A percentile compares a stretch with the other conserved stretches of the same genome.
Conservation (phyloP, 805 yeast species). For the Kazachstania kunashirensis region DNA sequence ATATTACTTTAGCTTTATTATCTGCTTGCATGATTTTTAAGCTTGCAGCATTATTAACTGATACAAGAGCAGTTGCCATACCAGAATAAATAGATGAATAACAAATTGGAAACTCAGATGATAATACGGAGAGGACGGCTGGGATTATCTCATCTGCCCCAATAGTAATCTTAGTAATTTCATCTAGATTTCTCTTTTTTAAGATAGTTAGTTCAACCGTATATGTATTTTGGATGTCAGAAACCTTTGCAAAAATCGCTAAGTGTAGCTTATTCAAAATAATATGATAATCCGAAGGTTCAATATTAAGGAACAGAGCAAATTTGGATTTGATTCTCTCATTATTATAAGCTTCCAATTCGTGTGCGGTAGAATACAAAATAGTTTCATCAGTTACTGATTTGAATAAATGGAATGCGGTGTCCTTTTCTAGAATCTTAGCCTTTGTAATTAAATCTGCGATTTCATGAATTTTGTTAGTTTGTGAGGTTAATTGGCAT, state of each 20-base stretch:
- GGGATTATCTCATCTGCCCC: conserved; percentile 10
- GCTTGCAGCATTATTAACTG: conserved; percentile 16
- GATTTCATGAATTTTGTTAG: conserved; percentile 41
- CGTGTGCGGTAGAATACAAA: conserved; percentile 65
- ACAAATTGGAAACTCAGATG: conserved; percentile 13
- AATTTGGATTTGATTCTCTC: conserved; percentile 57
- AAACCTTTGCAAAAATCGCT: conserved; percentile 40
- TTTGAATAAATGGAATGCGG: conserved; percentile 80
- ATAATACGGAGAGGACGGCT: conserved; percentile 6
- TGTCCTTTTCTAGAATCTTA: conserved; percentile 62
- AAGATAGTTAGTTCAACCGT: conserved; percentile 11
- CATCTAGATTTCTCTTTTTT: conserved; percentile 7
- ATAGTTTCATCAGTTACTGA: conserved; percentile 32
- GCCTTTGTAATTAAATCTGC: conserved; percentile 45
- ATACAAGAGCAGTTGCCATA: conserved; percentile 11
- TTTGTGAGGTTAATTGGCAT: conserved; percentile 20
- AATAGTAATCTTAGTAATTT: conserved; percentile 3
- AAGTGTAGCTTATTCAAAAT: conserved; percentile 33
- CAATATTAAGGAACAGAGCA: conserved; percentile 54
- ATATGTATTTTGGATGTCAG: conserved; percentile 22
- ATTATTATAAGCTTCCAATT: conserved; percentile 36
- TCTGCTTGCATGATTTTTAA: conserved; percentile 6
- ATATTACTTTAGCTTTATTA: background rate
- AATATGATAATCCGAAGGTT: conserved; percentile 33
- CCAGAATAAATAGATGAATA: conserved; percentile 23